Conservation (phyloP, 768 basidiomycete genomes). For the Boletus bicolor region DNA sequence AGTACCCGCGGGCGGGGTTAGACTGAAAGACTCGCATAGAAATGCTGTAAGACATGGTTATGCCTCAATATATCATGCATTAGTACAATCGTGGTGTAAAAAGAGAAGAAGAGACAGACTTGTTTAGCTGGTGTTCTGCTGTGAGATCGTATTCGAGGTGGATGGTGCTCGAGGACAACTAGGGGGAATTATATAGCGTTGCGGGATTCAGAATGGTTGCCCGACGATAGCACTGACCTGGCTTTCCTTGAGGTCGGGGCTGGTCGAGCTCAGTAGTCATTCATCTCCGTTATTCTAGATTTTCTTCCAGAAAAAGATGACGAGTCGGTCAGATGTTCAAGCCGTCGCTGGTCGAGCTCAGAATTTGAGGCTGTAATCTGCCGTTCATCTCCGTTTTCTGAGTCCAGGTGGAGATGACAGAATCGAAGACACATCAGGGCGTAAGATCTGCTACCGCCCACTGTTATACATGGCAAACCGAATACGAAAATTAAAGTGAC, state of each 20-base stretch:
- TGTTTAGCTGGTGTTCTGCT: not conserved
- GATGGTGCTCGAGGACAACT: not conserved
- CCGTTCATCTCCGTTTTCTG: not conserved
- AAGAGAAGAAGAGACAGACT: not conserved
- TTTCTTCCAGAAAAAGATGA: not conserved
- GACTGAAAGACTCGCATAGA: not conserved
- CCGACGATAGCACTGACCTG: not conserved
- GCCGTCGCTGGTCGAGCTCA: not conserved
- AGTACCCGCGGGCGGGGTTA: constrained; percentile 2
- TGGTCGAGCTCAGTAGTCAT: not conserved
- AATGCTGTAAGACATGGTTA: constrained; percentile 12
- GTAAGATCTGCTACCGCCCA: not conserved
- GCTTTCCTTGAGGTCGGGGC: not conserved
- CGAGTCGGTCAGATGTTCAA: too few relatives aligned
- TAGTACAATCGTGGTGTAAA: not conserved
- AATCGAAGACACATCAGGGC: not conserved
- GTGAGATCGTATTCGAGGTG: not conserved
- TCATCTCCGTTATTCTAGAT: not conserved
- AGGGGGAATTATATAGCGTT: not conserved
- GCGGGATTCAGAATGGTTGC: not conserved
- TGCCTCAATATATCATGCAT: not conserved
- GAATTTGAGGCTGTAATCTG: not conserved
- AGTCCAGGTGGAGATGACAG: too few relatives aligned
- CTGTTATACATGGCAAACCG: not conserved
- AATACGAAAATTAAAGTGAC: not conserved